Conservation (phyloP, 306 rosid genomes). For the Cicer arietinum region DNA sequence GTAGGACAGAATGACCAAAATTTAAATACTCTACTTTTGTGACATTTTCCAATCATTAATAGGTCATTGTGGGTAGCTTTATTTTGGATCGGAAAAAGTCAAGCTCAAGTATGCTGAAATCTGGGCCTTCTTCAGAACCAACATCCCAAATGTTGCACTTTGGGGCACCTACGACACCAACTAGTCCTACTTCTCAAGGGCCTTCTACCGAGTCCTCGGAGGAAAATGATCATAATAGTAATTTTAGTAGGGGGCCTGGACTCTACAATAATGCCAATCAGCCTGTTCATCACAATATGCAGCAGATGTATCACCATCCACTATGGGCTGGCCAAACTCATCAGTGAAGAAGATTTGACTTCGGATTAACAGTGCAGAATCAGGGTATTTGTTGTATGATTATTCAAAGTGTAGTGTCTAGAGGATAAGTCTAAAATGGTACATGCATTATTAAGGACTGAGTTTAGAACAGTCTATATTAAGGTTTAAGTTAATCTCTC, state of each 20-base stretch:
- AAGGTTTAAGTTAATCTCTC: constrained; percentile 41
- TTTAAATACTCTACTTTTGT: constrained; percentile 25
- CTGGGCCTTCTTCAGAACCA: constrained; percentile 59
- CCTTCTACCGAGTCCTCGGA: constrained; percentile 92
- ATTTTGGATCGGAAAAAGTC: constrained; percentile 68
- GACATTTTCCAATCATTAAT: constrained; percentile 36
- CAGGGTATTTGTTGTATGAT: constrained; percentile 47
- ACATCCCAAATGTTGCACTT: constrained; percentile 74
- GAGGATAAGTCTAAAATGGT: constrained; percentile 54
- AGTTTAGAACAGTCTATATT: constrained; percentile 49
- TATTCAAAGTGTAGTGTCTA: constrained; percentile 50
- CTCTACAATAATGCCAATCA: constrained; percentile 64
- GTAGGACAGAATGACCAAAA: constrained; percentile 6
- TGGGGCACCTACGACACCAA: constrained; percentile 59
- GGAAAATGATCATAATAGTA: constrained; percentile 63
- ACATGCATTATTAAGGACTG: constrained; percentile 50
- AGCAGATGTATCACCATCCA: constrained; percentile 71
- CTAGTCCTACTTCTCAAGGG: constrained; percentile 81
- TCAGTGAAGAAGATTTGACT: constrained; percentile 60
- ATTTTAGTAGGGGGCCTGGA: constrained; percentile 64
- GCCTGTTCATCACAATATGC: constrained; percentile 57
- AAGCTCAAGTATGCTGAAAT: constrained; percentile 54
- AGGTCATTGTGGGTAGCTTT: constrained; percentile 94
- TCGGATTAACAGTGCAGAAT: constrained; percentile 44
- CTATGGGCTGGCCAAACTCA: constrained; percentile 81